Percentiles rank a stretch among this genome's conserved stretches.
Evolutionary conservation across 495 filamentous ascomycete genomes (phyloP).

Genomic region (Neurospora sublineolata): DNA sequence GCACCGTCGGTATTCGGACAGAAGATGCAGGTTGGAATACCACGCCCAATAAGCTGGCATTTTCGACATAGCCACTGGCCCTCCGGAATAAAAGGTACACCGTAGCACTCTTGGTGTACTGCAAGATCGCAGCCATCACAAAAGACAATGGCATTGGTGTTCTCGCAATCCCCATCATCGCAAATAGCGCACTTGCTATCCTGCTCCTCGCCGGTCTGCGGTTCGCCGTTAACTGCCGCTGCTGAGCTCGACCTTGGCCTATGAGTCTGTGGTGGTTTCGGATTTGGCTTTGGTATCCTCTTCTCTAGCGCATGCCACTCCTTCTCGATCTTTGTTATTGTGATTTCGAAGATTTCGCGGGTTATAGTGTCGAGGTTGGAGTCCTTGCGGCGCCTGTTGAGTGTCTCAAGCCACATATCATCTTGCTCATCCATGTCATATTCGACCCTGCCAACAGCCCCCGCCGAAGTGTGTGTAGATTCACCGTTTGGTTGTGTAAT

Average conservation of each 20-base stretch:
- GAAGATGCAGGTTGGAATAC: conserved; percentile 91
- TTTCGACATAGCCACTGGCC: conserved; percentile 98
- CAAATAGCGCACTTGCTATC: conserved; percentile 97
- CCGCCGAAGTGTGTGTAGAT: conserved; percentile 22
- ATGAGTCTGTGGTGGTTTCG: conserved; percentile 88
- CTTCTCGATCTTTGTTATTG: conserved; percentile 97
- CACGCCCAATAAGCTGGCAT: conserved; percentile 87
- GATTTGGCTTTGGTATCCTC: conserved; percentile 88
- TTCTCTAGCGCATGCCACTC: conserved; percentile 96
- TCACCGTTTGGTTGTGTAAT: conserved; percentile 51
- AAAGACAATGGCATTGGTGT: conserved; percentile 99
- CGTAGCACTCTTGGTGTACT: conserved; percentile 98
- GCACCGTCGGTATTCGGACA: conserved; percentile 95
- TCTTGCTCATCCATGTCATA: conserved; percentile 99
- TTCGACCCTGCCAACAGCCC: conserved; percentile 65
- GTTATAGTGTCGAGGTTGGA: conserved; percentile 71
- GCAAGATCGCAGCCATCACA: conserved; percentile 97
- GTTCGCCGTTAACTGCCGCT: conserved; percentile 83
- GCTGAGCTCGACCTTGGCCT: conserved; percentile 83
- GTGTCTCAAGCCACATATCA: conserved; percentile 82
- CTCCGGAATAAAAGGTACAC: conserved; percentile 96
- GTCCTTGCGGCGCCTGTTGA: conserved; percentile 63
- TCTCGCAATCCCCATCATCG: conserved; percentile 97
- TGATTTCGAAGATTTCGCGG: conserved; percentile 88
- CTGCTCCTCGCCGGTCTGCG: conserved; percentile 80